Base-by-base conservation (phyloP, 345 rosid genomes). In the Geranium brycei region DNA sequence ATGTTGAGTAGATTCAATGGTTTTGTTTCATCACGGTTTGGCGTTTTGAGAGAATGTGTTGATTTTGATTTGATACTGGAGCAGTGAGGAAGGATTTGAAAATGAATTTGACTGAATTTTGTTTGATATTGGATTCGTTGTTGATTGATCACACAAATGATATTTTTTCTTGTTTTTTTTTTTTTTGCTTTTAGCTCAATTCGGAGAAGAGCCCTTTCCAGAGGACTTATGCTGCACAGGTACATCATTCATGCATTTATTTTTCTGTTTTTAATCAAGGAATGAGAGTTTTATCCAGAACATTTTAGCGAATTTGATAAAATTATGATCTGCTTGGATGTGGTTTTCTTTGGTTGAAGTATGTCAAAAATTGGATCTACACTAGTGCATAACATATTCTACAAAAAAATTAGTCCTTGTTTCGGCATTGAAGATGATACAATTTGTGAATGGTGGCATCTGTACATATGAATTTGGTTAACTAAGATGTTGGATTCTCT, bases 151-250 rank as follows among this genome's bases (percentile, higher is more conserved):
- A 57, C 59, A n/a, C 16, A n/a, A 10, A 59, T 65, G 64, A 57
- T 62, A 18, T 31, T 72, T 13, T 66, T 58, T 60, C 30, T 17
- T 68, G 17, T 53, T 62, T 63, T 61, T 72, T 58, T 53, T 62
- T 63, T 61, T 72, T 58, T 75, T 23, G 28, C 57, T 75, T 76
- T 57, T 96, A 93, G 99, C 92, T 93, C 28, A 93, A 93, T 69
- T 68, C 83, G 3, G 99, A 86, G 65, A 90, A 86, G 81, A 93
- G 99, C 58, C 97, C 95, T 1, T 93, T 93, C 76, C 99, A 90
- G 75, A 82, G 97, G 73, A 82, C 96, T 77, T 93, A 90, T 75
- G 99, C 97, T 63, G 79, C 91, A 66, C 96, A 93, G 97, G 96
- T 93, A 61, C 16, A 35, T 35, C 41, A 35, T 35, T 35, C 2